Base-by-base conservation (phyloP, 2,329 filamentous ascomycete genomes). In the Colletotrichum sp. region DNA sequence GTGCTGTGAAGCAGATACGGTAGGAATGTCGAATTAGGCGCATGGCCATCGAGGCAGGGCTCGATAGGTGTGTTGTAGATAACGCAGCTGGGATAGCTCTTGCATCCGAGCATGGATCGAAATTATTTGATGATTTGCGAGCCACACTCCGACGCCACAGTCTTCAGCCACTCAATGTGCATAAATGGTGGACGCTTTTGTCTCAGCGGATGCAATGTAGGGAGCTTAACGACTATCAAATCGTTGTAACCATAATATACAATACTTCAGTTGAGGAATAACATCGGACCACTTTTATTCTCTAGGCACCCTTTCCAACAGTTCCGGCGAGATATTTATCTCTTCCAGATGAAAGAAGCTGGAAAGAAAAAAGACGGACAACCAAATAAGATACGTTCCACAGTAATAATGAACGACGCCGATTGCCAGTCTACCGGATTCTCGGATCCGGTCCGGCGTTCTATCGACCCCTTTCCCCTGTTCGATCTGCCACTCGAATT, bases 41-140 rank as follows among this genome's bases (percentile, higher is more conserved):
- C 62, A 64, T 64, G 62, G 62, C 62, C 62, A 64, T 64, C 62
- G 62, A 64, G 62, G 62, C 62, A 64, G 32, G 13, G 62, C 62
- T 64, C 62, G 62, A 64, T 4, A 44, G 15, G 34, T n/a, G 32
- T 0, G n/a, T 64, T n/a, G 34, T n/a, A 21, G 32, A 18, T n/a
- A 63, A 21, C n/a, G 5, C 18, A 63, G 28, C 28, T 63, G 0
- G 59, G 28, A 1, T 6, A 16, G 28, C 44, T 21, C 18, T 64
- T 36, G 34, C 21, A 12, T 24, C 34, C 10, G 32, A 64, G 30
- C 30, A 7, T 24, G 21, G 16, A 39, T 36, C 8, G 8, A 64
- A 64, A 26, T 26, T 28, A 28, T 28, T 28, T 28, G 28, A 28
- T 28, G 28, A 28, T 28, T 28, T 28, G 28, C 28, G 8, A 28